Base-by-base conservation (phyloP, 208 protist species). In the Tritrichomonas foetus region DNA sequence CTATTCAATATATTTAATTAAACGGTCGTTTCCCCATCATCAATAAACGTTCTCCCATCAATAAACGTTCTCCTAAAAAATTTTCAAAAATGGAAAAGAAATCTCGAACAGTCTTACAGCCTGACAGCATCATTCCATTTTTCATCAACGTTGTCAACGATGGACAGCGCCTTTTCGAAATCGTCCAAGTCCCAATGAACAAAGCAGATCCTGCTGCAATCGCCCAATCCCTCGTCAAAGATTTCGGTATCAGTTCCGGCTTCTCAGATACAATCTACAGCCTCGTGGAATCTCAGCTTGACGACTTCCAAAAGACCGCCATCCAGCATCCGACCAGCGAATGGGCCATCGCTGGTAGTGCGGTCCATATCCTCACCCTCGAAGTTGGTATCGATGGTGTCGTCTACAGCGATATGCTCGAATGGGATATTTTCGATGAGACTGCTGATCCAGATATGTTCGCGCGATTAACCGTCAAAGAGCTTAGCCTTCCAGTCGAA, bases 341-440 rank as follows among this genome's bases (percentile, higher is more conserved):
- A 89, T 89, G 78, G 78, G 78, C 78, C 11, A 57, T 39, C 1
- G 57, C 53, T 16, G 78, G 78, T 39, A 53, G 41, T 89, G 78
- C 78, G 20, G 44, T 47, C 39, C 78, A 89, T 30, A 49, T 89
- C 57, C 14, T 89, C 14, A 33, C 47, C 1, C 33, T 89, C 16
- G 78, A 89, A 89, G 78, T 47, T 16, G 44, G 41, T 20, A 89
- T 47, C 33, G 47, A 89, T 39, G 20, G 47, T 3, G 47, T 89
- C 39, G 78, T 89, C 13, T 89, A 89, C 47, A 57, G 78, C 39
- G 78, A 89, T 33, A 44, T 53, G 47, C 39, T 89, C 9, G 78
- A 89, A 89, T 89, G 78, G 78, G 78, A 89, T 57, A 89, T 89
- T 16, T 89, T 89, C 27, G 78, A 89, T 36, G 41, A 49, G 13